Base-by-base conservation (phyloP, 2,329 filamentous ascomycete species). In the Orbilia ellipsospora region DNA sequence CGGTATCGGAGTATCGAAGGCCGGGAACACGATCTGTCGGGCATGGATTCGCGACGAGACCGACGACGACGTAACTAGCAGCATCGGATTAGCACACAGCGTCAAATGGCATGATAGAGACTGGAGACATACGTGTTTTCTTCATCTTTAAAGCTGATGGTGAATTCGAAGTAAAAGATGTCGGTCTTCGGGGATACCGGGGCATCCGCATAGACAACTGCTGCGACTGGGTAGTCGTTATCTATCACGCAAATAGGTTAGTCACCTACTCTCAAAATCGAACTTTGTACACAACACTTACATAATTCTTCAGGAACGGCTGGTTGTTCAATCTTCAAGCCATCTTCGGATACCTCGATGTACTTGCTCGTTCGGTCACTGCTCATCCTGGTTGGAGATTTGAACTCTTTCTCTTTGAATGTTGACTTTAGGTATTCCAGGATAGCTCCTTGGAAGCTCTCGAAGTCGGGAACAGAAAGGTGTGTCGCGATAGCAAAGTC, bases 81-180 rank as follows among this genome's bases (percentile, higher is more conserved):
- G 2, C 16, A 28, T 28, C 7, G 2, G 8, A 13, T 52, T 15
- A 31, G 61, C 42, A 50, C 15, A 12, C 7, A n/a, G 15, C 2
- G 44, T 1, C n/a, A 16, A 28, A 16, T 48, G 23, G 12, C 13
- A 45, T 8, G 13, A 23, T 15, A 12, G 12, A 7, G 28, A n/a
- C 13, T 42, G 44, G 13, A 48, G 44, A 66, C 69, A 15, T 63
- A 74, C 70, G 51, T 10, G 6, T 42, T 63, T 36, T 48, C 51
- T 2, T 50, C 50, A n/a, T 74, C 61, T 3, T 44, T 45, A 4
- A 63, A 59, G 8, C 5, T 52, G n/a, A 63, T 16, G 0, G 70
- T 51, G 15, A 54, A 44, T 52, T 74, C 70, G 23, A 44, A 74
- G 16, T 74, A 74, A 18, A 74, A 74, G 6, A 74, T 16, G 13